phyloP scores from a whole-genome alignment of 2,329 filamentous ascomycete species.

The Dactylellina parvicollis region DNA sequence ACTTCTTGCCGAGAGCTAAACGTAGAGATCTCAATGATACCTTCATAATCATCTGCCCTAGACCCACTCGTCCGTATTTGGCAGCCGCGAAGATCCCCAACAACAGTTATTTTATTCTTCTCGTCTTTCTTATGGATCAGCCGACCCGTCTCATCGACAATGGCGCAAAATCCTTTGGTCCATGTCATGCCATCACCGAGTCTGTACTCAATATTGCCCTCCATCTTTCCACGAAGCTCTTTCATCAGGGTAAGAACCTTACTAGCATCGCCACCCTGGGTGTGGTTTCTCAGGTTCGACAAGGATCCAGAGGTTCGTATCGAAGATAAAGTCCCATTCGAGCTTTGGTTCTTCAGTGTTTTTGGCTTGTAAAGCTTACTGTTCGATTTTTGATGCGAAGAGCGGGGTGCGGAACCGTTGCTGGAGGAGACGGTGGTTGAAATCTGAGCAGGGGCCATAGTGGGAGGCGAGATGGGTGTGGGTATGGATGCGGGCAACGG shows the following conservation, averaged over 20 bases:
- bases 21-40: slow-evolving; percentile 59
- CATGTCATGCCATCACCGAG: slow-evolving; percentile 71
- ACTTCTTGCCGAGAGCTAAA: slow-evolving; percentile 66
- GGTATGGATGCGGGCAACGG: slow-evolving; percentile 3
- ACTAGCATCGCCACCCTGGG: slow-evolving; percentile 70
- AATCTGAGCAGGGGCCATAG: slow-evolving; percentile 18
- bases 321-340: slow-evolving; percentile 19
- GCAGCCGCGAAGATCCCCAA: slow-evolving; percentile 80
- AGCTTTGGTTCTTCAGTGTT: slow-evolving; percentile 19
- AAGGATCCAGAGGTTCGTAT: slow-evolving; percentile 35
- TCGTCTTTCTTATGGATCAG: slow-evolving; percentile 79
- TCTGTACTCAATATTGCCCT: slow-evolving; percentile 78
- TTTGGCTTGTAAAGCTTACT: slow-evolving; percentile 41
- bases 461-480: neutral
- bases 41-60: slow-evolving; percentile 60
- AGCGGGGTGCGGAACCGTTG: slow-evolving; percentile 14
- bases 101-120: slow-evolving; percentile 70
- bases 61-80: slow-evolving; percentile 69
- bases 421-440: slow-evolving; percentile 34
- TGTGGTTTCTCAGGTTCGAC: slow-evolving; percentile 11
- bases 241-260: slow-evolving; percentile 80
- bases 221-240: slow-evolving; percentile 79
- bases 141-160: slow-evolving; percentile 78
- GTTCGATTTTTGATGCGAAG: slow-evolving; percentile 8
- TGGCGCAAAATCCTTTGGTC: slow-evolving; percentile 77